Evolutionary conservation across 768 basidiomycete species (phyloP), one percentile per base, ranked within the genome.

Genomic region (Asterophora parasitica): DNA sequence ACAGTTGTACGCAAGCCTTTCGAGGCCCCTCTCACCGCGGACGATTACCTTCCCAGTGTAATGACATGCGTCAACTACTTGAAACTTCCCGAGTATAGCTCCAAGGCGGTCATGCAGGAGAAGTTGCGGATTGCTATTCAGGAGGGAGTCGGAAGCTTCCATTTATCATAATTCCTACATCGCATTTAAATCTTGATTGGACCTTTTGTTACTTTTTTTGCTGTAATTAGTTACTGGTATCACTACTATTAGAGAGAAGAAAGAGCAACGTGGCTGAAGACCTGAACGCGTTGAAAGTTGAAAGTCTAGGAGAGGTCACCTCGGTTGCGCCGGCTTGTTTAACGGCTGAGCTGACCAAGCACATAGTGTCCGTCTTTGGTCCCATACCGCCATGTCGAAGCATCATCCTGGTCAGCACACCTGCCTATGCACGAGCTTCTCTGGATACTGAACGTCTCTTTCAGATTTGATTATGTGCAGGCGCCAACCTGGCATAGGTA

Each of bases 31-130:
- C 74, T 96, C 48, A 82, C 81, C 5, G 89, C 95, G 6, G 92
- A 98, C 62, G 91, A 96, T 61, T 94, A 96, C 62, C 74, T 98
- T 23, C 94, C 94, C 0, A 94, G 91, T 59, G 94, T 97, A 26
- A 98, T 98, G 96, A 98, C 96, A 3, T 99, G 96, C 65, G 94
- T 92, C 51, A 92, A 93, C 67, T 95, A 92, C 62, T 71, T 99
- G 61, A 99, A 99, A 66, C 73, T 97, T 55, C 95, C 95, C 0
- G 93, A 97, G 60, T 98, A 98, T 65, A 91, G 88, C 47, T 83
- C 85, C 20, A 92, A 88, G 66, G 77, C 73, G 30, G 82, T 90
- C 32, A 86, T 98, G 82, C 76, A 72, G 58, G 82, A 89, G 64
- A 95, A 92, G 63, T 66, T 99, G 55, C 73, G 74, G 43, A 74